Base-by-base conservation (phyloP, 768 basidiomycete genomes). In the Boletus fagicola region DNA sequence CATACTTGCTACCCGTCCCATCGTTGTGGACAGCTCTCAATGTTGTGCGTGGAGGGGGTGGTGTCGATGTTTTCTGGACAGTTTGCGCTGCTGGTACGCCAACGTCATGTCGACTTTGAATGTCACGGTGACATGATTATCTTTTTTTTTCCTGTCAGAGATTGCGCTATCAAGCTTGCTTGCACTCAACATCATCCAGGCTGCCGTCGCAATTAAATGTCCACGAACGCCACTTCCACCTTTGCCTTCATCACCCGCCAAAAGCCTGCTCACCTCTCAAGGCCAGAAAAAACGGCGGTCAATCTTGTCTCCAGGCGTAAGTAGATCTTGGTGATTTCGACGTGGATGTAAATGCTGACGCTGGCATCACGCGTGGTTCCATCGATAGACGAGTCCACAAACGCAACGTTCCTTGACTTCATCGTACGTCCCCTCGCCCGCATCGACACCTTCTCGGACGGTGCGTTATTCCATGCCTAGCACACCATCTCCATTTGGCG, bases 1-100 rank as follows among this genome's bases (percentile, higher is more conserved):
- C 76, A 2, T 67, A 73, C 48, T 62, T 78, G 28, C 54, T 76
- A 1, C 77, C 77, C 7, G 28, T 76, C 11, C 77, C 77, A 6
- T 73, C 75, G 1, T 42, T 71, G 10, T 78, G 71, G 74, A 65
- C 67, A 5, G 73, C 76, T 2, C 44, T 75, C 33, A 60, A 60
- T 30, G 65, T 75, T 30, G 68, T 78, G 10, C 67, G 73, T 0
- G 43, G 53, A n/a, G 48, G 52, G 10, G 12, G 58, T 20, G 36
- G 20, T 26, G n/a, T 57, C 16, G 42, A 56, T 31, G 48, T 51
- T 16, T 31, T 62, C 2, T 69, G 70, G 71, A 38, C 48, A 2
- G 24, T 66, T 9, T 77, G 74, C 44, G 62, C 65, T 56, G 55
- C 65, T 18, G 76, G 76, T 75, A 62, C 49, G 70, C 50, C 16